phyloP scores from a whole-genome alignment of 805 yeast genomes.

The Wickerhamiella siamensis region DNA sequence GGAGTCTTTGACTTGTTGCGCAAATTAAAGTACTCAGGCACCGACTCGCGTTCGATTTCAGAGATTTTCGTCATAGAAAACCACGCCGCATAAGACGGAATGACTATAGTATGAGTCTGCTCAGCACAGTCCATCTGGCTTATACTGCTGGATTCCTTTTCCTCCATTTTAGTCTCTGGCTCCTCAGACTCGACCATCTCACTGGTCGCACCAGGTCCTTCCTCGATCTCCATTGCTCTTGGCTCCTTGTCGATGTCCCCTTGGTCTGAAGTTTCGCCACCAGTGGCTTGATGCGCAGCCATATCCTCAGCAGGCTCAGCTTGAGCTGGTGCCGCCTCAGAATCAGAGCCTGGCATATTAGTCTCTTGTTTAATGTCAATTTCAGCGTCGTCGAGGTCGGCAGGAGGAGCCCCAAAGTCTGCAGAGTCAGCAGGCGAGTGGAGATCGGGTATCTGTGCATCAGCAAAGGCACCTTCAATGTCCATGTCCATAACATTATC shows the following conservation, averaged over 20 bases:
- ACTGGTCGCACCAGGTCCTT: slow-evolving; percentile 8
- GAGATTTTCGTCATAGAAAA: slow-evolving; percentile 59
- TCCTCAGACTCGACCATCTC: slow-evolving; percentile 2
- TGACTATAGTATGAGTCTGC: slow-evolving; percentile 71
- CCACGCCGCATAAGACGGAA: slow-evolving; percentile 86
- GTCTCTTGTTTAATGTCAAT: background rate
- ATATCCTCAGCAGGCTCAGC: background rate
- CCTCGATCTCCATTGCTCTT: slow-evolving; percentile 12
- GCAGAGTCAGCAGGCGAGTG: slow-evolving; percentile 6
- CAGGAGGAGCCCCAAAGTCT: slow-evolving; percentile 3
- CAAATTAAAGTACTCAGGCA: slow-evolving; percentile 72
- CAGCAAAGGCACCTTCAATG: background rate
- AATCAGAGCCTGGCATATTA: background rate
- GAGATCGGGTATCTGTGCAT: slow-evolving; percentile 7
- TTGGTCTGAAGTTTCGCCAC: no score
- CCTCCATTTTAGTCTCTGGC: slow-evolving; percentile 11
- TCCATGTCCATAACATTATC: slow-evolving; percentile 1
- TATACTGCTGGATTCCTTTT: no score
- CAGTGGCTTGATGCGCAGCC: background rate
- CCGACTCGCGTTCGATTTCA: slow-evolving; percentile 63
- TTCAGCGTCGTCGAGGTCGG: background rate
- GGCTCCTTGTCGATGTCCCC: no score
- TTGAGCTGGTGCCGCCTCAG: background rate
- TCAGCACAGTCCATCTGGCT: slow-evolving; percentile 19
- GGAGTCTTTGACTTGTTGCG: slow-evolving; percentile 62